Base-by-base conservation (phyloP, 805 yeast species). In the Hermanozyma aechmeae region DNA sequence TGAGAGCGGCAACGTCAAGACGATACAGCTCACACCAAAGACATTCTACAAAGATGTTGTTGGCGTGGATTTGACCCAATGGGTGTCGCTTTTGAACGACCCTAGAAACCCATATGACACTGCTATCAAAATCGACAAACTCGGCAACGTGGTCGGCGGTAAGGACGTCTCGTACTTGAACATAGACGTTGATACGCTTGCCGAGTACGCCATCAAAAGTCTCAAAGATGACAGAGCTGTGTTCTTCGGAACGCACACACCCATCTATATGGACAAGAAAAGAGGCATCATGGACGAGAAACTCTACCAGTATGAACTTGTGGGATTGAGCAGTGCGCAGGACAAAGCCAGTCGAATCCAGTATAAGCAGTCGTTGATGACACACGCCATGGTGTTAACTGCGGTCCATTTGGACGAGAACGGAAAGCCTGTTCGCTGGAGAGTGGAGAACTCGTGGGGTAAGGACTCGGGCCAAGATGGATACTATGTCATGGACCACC, bases 391-490 rank as follows among this genome's bases (percentile, higher is more conserved):
- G 48, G 34, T 34, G 3, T 26, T 43, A 25, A 43, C 46, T 9
- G 48, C 39, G 2, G 46, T 43, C 11, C 46, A 41, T 22, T 28
- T 43, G 26, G 41, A 43, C 28, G 30, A 35, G 15, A 45, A 57
- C 14, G 79, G 77, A 5, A 61, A 65, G 35, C 83, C 85, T 15
- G 56, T 71, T 16, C 65, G 84, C 39, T 79, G 81, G 68, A 65
- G 77, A 45, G 85, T 79, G 23, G 85, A 79, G 52, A 79, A 79
- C 57, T 76, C 84, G 8, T 79, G 86, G 86, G 84, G 86, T 38
- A 67, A 70, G 32, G 77, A 72, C 33, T 56, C 68, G 11, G 87
- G 87, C 32, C 58, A 61, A 27, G 76, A 78, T 35, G 87, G 87
- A 3, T 73, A 69, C 50, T 76, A 73, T 45, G 65, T 74, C 30